phyloP scores from a whole-genome alignment of 805 yeast species.

The Huiozyma sinensis region DNA sequence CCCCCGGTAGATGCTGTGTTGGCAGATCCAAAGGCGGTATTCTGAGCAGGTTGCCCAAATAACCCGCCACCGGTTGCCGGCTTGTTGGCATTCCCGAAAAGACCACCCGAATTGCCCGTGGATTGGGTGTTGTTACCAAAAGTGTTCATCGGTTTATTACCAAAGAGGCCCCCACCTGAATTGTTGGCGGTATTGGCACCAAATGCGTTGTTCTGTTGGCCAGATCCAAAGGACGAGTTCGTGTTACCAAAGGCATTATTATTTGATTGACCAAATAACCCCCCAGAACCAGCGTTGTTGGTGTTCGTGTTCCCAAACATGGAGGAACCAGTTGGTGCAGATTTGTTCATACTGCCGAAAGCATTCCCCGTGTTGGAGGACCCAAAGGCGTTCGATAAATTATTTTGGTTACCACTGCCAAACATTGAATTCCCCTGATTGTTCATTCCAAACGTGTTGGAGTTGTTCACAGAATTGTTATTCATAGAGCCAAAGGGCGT shows the following conservation, averaged over 20 bases:
- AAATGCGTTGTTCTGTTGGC: constrained; percentile 16
- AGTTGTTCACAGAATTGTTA: constrained; percentile 21
- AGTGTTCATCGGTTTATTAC: constrained; percentile 5
- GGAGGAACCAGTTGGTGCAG: constrained; percentile 3
- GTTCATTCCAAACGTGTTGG: background rate
- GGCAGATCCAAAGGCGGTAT: constrained; percentile 25
- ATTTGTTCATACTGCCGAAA: background rate
- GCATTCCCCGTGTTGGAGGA: too few relatives aligned
- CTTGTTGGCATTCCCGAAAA: constrained; percentile 25
- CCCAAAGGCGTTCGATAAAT: constrained; percentile 1
- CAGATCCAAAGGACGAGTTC: too few relatives aligned
- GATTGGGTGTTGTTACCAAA: constrained; percentile 25
- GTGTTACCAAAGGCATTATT: constrained; percentile 1
- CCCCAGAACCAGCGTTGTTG: background rate
- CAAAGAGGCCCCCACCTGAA: background rate
- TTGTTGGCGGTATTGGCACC: constrained; percentile 13
- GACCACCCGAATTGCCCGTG: constrained; percentile 14
- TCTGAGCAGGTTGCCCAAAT: constrained; percentile 22
- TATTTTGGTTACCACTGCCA: constrained; percentile 26
- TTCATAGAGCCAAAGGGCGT: constrained; percentile 23
- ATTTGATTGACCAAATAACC: constrained; percentile 18
- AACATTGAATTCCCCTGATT: constrained; percentile 13
- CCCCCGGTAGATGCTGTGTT: constrained; percentile 12
- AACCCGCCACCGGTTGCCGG: constrained; percentile 13
- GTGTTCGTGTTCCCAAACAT: constrained; percentile 2